phyloP scores from a whole-genome alignment of 139 green algal genomes.

The Edaphochlamys debaryana region DNA sequence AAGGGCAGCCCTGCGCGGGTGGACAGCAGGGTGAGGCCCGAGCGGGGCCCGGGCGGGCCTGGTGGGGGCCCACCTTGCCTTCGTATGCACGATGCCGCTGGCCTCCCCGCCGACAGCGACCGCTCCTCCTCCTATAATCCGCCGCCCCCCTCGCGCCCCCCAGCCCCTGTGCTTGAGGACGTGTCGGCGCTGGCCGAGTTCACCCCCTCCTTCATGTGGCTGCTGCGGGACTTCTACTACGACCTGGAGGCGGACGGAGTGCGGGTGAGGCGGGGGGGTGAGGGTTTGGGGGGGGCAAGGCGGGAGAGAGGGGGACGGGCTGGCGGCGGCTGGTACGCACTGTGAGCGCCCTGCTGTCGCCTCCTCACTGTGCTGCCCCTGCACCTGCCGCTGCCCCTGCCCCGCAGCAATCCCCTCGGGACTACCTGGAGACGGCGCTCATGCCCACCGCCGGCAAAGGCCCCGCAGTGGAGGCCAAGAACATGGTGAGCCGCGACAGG shows the following conservation, averaged over 20 bases:
- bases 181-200: constrained; percentile 20
- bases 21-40: too few species aligned
- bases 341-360: neutral
- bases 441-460: constrained; percentile 62
- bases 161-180: neutral
- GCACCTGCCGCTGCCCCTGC: neutral
- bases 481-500: constrained; percentile 45
- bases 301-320: neutral
- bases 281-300: neutral
- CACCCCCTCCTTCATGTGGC: constrained; percentile 92
- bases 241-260: constrained; percentile 88
- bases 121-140: too few species aligned
- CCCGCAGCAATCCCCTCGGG: constrained; percentile 58
- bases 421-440: constrained; percentile 96
- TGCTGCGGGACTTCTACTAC: constrained; percentile 97
- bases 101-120: too few species aligned
- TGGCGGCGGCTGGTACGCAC: too few species aligned
- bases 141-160: neutral
- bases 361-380: neutral
- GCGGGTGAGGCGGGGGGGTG: constrained; percentile 50
- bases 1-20: too few species aligned
- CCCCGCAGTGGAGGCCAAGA: constrained; percentile 80
- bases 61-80: too few species aligned
- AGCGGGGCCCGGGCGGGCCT: too few species aligned
- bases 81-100: too few species aligned